Evolutionary conservation across 768 basidiomycete genomes (phyloP), one percentile per base, ranked within the genome.

Genomic region (Holtermannia corniformis): DNA sequence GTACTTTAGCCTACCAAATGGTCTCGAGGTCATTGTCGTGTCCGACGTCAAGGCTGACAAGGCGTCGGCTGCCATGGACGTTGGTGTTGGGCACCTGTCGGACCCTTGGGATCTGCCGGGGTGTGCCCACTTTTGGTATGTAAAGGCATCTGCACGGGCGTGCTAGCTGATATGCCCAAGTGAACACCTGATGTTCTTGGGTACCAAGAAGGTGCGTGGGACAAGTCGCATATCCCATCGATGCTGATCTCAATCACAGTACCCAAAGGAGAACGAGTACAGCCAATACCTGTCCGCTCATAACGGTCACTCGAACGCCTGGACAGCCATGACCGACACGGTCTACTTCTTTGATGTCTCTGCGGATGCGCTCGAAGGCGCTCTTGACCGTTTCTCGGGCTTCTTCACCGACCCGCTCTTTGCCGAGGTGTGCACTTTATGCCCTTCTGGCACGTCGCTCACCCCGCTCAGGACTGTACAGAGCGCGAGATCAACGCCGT

Each of bases 351-450:
- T 79, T 81, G 65, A 76, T 82, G 88, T 57, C 84, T 87, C 70
- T 73, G 88, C 22, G 2, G 55, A 67, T 14, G 65, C 71, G 14
- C 63, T 77, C 2, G 64, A 68, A 37, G 67, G 69, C 27, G 70
- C 70, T 32, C 61, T 72, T 10, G 67, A 71, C 51, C 56, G 69
- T 28, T 74, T 76, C 63, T 67, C 75, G 0, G 73, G 73, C 3
- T 97, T 99, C 75, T 97, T 99, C 74, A 86, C 86, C 58, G 85
- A 82, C n/a, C 93, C 93, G 0, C 78, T 93, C 41, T 97, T 99
- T 65, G 68, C 65, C 43, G 64, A 67, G 52, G 63, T 60, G 25
- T 37, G 50, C 49, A 58, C 46, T 51, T 5, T 12, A 4, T 44
- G 37, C 19, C 41, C 7, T 25, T 43, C 21, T 41, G n/a, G 41